Conservation (phyloP, 192 early-diverging fungal genomes). For the Haplosporangium gracile region DNA sequence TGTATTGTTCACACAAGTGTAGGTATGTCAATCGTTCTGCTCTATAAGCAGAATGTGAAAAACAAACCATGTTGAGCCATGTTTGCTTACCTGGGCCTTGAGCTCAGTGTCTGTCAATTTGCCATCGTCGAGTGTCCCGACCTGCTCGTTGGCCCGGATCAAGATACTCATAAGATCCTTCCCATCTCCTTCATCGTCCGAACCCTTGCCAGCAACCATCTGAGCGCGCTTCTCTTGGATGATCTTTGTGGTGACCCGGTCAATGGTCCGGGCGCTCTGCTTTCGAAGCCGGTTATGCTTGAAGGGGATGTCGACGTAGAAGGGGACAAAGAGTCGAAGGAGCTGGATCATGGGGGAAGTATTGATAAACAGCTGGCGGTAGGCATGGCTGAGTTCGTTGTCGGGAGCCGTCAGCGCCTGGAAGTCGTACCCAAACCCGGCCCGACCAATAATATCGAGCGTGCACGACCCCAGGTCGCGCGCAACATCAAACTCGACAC, state of each 20-base stretch:
- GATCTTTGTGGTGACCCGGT: slow-evolving; percentile 46
- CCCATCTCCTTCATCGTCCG: not conserved
- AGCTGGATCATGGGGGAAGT: slow-evolving; percentile 15
- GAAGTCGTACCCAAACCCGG: slow-evolving; percentile 64
- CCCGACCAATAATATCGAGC: slow-evolving; percentile 28
- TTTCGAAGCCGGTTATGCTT: slow-evolving; percentile 29
- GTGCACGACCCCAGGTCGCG: slow-evolving; percentile 46
- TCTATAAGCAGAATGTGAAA: not conserved
- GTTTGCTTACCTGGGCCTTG: slow-evolving; percentile 53
- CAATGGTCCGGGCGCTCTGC: slow-evolving; percentile 31
- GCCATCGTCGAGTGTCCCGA: slow-evolving; percentile 47
- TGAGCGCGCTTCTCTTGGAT: slow-evolving; percentile 53
- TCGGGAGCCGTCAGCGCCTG: slow-evolving; percentile 48
- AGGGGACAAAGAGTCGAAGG: slow-evolving; percentile 42
- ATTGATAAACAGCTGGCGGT: slow-evolving; percentile 47
- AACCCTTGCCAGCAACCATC: slow-evolving; percentile 7
- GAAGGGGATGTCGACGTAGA: slow-evolving; percentile 34
- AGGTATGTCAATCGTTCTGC: too few species aligned
- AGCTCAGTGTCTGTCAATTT: slow-evolving; percentile 61
- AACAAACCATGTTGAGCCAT: not conserved
- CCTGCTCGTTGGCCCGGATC: slow-evolving; percentile 58
- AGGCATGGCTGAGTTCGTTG: slow-evolving; percentile 60
- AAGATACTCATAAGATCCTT: slow-evolving; percentile 64
- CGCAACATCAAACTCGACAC: slow-evolving; percentile 55
- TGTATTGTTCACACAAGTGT: not conserved